Evolutionary conservation across 768 basidiomycete genomes (phyloP).

Genomic region (Boletus eberwhitei): DNA sequence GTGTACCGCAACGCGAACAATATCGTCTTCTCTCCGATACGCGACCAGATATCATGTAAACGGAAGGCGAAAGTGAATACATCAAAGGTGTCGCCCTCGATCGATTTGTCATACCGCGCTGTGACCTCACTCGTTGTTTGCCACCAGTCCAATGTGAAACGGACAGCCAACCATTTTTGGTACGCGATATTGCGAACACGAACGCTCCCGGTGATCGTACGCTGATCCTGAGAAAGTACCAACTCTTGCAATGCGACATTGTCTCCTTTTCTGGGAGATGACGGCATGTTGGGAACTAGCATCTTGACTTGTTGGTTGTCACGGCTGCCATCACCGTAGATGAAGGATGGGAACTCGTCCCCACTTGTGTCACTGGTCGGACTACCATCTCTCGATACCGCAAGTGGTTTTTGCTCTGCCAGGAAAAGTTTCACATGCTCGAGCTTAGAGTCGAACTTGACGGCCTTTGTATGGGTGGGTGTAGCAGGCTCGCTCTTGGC

Average conservation of each 20-base stretch:
- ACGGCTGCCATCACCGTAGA: constrained; percentile 46
- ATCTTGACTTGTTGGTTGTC: constrained; percentile 48
- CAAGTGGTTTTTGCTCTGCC: constrained; percentile 91
- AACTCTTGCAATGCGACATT: constrained; percentile 57
- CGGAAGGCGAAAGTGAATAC: constrained; percentile 75
- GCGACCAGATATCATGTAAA: constrained; percentile 70
- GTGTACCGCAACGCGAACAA: constrained; percentile 72
- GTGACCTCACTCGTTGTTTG: constrained; percentile 94
- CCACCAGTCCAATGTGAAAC: constrained; percentile 95
- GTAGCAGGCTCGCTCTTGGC: constrained; percentile 79
- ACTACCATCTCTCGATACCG: constrained; percentile 87
- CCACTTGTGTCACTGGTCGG: constrained; percentile 81
- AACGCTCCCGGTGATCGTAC: constrained; percentile 65
- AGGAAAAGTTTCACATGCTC: constrained; percentile 95
- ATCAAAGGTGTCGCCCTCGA: constrained; percentile 47
- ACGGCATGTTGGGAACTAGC: constrained; percentile 67
- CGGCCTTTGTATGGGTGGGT: constrained; percentile 75
- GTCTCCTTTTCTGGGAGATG: constrained; percentile 33
- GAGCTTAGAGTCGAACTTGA: constrained; percentile 89
- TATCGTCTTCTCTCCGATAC: constrained; percentile 82
- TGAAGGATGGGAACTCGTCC: constrained; percentile 74
- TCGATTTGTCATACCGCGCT: constrained; percentile 57
- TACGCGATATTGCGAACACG: constrained; percentile 84
- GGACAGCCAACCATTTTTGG: constrained; percentile 80
- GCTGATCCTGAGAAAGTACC: constrained; percentile 47